Conservation (phyloP, 495 filamentous ascomycete genomes). For the Amorphotheca resinae region DNA sequence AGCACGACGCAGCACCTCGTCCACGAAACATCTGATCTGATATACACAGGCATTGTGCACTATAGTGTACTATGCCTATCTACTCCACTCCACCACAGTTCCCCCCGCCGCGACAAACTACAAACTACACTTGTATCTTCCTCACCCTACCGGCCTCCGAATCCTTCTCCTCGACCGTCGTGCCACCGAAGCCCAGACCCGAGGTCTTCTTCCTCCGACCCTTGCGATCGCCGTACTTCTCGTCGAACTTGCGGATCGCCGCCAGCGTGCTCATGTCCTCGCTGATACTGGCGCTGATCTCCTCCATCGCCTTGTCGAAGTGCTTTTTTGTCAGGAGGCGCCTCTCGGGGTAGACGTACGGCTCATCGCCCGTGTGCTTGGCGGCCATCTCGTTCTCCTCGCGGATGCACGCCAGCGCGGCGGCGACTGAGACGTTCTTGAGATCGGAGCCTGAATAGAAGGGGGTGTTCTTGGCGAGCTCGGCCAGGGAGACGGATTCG, state of each 20-base stretch:
- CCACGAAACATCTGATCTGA: too few species aligned
- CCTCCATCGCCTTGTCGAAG: conserved; percentile 74
- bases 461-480: conserved; percentile 63
- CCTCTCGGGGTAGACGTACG: conserved; percentile 49
- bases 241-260: conserved; percentile 90
- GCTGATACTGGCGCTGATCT: conserved; percentile 85
- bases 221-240: conserved; percentile 86
- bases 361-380: conserved; percentile 29
- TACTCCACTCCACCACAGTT: too few species aligned
- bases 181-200: conserved; percentile 52
- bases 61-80: too few species aligned
- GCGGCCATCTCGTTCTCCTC: conserved; percentile 57
- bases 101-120: too few species aligned
- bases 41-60: too few species aligned
- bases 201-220: conserved; percentile 47
- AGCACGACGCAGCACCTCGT: too few species aligned
- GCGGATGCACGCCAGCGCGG: conserved; percentile 76
- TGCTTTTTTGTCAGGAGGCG: conserved; percentile 54
- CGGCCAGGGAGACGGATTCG: conserved; percentile 50
- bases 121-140: conserved; percentile 16
- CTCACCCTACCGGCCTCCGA: conserved; percentile 25
- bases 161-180: conserved; percentile 24
- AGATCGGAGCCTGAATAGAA: conserved; percentile 96
- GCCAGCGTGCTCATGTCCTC: conserved; percentile 85
- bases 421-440: conserved; percentile 86